Evolutionary conservation across 2,329 filamentous ascomycete genomes (phyloP), one percentile per base, ranked within the genome.

Genomic region (Clarireedia sp.): DNA sequence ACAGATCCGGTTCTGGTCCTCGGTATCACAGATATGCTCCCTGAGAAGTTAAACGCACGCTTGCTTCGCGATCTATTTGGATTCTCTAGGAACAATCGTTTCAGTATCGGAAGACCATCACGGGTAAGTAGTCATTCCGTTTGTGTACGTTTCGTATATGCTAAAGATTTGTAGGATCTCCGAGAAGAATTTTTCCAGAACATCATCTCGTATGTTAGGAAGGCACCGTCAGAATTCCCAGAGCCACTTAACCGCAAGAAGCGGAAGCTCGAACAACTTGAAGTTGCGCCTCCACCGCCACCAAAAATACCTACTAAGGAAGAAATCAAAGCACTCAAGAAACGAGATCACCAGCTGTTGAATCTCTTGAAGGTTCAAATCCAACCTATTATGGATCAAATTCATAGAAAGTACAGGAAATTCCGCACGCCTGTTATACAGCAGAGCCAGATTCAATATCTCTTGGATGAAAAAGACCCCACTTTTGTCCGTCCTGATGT

Each of bases 371-470:
- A 97, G 74, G 84, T 95, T 40, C 78, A 86, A 52, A 83, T 99
- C 54, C 91, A 96, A 70, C 90, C 89, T 2, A 89, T 97, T 63
- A 96, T 99, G 90, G 92, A 99, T 63, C 90, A 96, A 71, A 89
- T 99, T 68, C 94, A 95, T 70, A 78, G 79, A 59, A 90, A 87
- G 68, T 95, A 96, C 73, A 89, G 86, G 68, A 90, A 90, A 63
- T 97, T 97, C 72, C 81, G 90, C 58, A 83, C 84, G 54, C 86
- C 89, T 1, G 82, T 89, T 43, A 86, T 99, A 58, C 82, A 89
- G 2, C 84, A 89, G 51, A 71, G 73, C 10, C 80, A 85, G 60
- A 90, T 95, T 57, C 78, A 83, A 19, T 96, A 97, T 68, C 76
- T 97, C 1, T 89, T 89, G 65, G 84, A 90, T 26, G 92, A 97